Base-by-base conservation (phyloP, 129 eudicot genomes). In the Artemisia tridentata region DNA sequence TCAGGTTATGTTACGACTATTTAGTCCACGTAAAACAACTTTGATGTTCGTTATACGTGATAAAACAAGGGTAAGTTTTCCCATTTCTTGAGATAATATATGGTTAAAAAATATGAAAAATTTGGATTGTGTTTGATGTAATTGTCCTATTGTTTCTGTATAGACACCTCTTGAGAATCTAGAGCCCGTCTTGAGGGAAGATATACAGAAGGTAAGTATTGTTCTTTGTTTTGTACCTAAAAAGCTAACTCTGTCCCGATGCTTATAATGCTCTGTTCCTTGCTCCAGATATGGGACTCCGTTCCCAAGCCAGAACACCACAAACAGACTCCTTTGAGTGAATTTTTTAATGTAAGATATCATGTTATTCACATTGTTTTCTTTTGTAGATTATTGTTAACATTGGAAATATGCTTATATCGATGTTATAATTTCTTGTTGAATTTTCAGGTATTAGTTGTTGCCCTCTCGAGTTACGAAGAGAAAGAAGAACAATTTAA, bases 1-100 rank as follows among this genome's bases (percentile, higher is more conserved):
- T 62, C 84, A 95, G 99, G 99, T 88, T 71, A 95, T 95, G 99
- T 86, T 95, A 91, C 86, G 99, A 73, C 86, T 95, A 71, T 95
- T 95, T 73, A 95, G 99, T 81, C 99, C 99, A 59, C 99, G 99
- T 45, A 95, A 90, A 80, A 93, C 99, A 63, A 93, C 99, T 38
- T 86, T 93, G 76, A 78, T 90, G 97, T 93, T 93, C 70, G 97
- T 95, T 53, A 95, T 95, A 65, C 99, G 99, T 72, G 99, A 95
- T 80, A 95, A 95, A 83, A 90, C 99, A 62, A 84, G 96, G 91
- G 99, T 93, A 86, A 31, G 89, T 82, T 74, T 4, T 15, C 31
- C 16, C 61, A 29, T 49, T 41, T 57, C 21, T 47, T 13, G 19
- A 49, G 27, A 29, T 20, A 17, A 31, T 48, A 31, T 7, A 23